Percentiles rank a stretch among this genome's conserved stretches.
Conservation (phyloP, 352 stramenopile species). For the Phytophthora lateralis region DNA sequence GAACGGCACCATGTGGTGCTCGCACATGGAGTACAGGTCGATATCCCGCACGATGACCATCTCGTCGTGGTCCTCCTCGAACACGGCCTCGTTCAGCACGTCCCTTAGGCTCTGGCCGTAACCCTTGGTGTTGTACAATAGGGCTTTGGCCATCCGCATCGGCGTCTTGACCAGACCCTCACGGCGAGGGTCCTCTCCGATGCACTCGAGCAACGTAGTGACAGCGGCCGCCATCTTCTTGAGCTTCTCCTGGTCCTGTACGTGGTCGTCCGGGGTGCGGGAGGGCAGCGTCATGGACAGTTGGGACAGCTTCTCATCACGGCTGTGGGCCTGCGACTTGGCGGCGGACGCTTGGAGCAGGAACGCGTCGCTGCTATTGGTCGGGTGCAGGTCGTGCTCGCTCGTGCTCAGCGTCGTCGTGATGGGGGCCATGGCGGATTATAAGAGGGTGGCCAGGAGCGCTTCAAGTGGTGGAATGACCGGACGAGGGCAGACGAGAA, state of each 20-base stretch:
- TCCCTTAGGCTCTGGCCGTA: slow-evolving; percentile 91
- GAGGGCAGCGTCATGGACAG: slow-evolving; percentile 74
- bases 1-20: slow-evolving; percentile 99
- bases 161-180: slow-evolving; percentile 97
- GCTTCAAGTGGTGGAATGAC: slow-evolving; percentile 20
- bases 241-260: slow-evolving; percentile 81
- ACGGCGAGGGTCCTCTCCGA: slow-evolving; percentile 94
- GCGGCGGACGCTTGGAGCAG: slow-evolving; percentile 22
- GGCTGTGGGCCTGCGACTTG: slow-evolving; percentile 24
- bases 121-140: slow-evolving; percentile 97
- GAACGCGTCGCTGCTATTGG: slow-evolving; percentile 9
- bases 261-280: slow-evolving; percentile 62
- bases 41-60: slow-evolving; percentile 99
- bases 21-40: slow-evolving; percentile 98
- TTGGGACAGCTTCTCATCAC: slow-evolving; percentile 36
- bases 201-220: slow-evolving; percentile 91
- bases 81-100: slow-evolving; percentile 97
- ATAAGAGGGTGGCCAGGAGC: slow-evolving; percentile 16
- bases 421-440: slow-evolving; percentile 46
- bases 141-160: slow-evolving; percentile 96
- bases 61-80: slow-evolving; percentile 98
- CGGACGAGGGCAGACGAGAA: slow-evolving; percentile 20
- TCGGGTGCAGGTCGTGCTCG: slow-evolving; percentile 20
- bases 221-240: slow-evolving; percentile 95
- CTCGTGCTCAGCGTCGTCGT: slow-evolving; percentile 36